Base-by-base conservation (phyloP, 1,284 basidiomycete species). In the Malassezia globosa region DNA sequence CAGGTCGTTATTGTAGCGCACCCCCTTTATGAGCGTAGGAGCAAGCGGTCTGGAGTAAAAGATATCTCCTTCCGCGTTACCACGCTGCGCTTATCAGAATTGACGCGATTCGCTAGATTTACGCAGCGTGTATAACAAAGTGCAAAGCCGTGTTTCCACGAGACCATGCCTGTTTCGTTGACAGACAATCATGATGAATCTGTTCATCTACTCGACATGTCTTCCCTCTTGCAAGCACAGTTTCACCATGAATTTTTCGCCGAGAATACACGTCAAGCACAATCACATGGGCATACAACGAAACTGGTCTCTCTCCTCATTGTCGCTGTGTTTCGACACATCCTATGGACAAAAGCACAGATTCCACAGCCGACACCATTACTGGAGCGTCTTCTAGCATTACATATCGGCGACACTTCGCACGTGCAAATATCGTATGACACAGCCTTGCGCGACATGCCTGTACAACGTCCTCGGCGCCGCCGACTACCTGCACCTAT, bases 291-390 rank as follows among this genome's bases (percentile, higher is more conserved):
- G 3, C 59, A 63, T 33, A 47, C 42, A 27, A 27, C 46, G 6
- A 53, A 56, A 37, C 55, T 63, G 19, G 47, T 48, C 5, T 46
- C 56, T 4, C 42, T 49, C 1, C 42, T 63, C 4, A 27, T 45
- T 23, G 48, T 56, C 23, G 54, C 57, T 6, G 41, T 49, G n/a
- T 23, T 61, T 4, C 55, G 59, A 18, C 49, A 61, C 34, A 41
- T 61, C 4, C 55, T 63, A 1, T 63, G 59, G 37, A 48, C 54
- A 5, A 54, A 58, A 24, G 55, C 51, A 4, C 61, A 63, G 39
- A 42, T 61, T 5, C 55, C 59, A 21, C 50, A 54, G 16, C 29
- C 29, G 11, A 13, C 16, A 16, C 29, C 11, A 31, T 11, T 16
- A 31, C 29, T 31, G 16, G 29, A 31, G 4, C 29, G 29, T 31